A percentile compares a stretch with the other conserved stretches of the same genome.
Conservation (phyloP, 495 filamentous ascomycete genomes). For the Pseudotulostoma volvatum region DNA sequence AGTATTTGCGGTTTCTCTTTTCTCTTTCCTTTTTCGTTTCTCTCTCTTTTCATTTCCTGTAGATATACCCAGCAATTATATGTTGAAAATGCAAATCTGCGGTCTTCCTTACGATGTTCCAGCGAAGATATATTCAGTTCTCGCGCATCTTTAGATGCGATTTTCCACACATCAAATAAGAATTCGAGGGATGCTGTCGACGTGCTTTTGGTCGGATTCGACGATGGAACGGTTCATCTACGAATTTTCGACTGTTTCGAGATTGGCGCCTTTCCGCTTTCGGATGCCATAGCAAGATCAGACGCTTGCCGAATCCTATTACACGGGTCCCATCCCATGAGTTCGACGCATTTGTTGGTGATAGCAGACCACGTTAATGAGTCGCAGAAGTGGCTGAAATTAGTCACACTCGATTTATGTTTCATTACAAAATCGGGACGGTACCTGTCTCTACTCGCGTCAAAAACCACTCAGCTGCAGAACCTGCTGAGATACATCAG, state of each 20-base stretch:
- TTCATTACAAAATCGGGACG: slow-evolving; percentile 67
- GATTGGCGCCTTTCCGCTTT: slow-evolving; percentile 48
- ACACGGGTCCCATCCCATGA: slow-evolving; percentile 57
- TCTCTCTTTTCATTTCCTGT: too few relatives aligned
- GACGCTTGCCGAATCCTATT: slow-evolving; percentile 16
- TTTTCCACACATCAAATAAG: slow-evolving; percentile 45
- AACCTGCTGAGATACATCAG: slow-evolving; percentile 70
- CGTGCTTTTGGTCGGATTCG: slow-evolving; percentile 63
- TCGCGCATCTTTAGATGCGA: slow-evolving; percentile 50
- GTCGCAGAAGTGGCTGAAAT: slow-evolving; percentile 25
- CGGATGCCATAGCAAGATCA: slow-evolving; percentile 6
- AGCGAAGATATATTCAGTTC: slow-evolving; percentile 59
- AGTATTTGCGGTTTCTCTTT: slow-evolving; percentile 4
- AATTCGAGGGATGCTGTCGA: slow-evolving; percentile 58
- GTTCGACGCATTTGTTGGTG: slow-evolving; percentile 62
- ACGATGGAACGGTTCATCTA: slow-evolving; percentile 62
- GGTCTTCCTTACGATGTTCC: slow-evolving; percentile 9
- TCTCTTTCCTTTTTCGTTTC: not conserved
- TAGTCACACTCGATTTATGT: slow-evolving; percentile 66
- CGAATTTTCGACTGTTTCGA: slow-evolving; percentile 84
- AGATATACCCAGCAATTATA: not conserved
- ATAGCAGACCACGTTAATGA: slow-evolving; percentile 20
- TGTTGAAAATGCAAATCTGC: not conserved
- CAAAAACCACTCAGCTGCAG: slow-evolving; percentile 73
- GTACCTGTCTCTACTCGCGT: slow-evolving; percentile 66